These are phyloP conservation scores for Rauvolfia tetraphylla DNA, from an alignment of 257 asterid species.

Conservation along the genomic window DNA sequence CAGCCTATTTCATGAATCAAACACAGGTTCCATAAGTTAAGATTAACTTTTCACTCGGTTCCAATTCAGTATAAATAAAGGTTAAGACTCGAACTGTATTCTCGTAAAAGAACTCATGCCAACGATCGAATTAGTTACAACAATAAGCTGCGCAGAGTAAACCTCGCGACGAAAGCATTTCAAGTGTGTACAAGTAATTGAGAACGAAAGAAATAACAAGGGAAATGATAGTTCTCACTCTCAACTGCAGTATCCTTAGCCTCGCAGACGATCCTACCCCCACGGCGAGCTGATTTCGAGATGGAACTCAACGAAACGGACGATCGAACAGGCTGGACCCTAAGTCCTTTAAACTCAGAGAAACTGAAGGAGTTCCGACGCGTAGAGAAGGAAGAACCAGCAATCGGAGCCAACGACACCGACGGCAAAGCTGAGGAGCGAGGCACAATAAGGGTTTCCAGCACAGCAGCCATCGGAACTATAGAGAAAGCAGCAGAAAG, in stretches of 20 bases:
- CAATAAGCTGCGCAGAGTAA: not conserved
- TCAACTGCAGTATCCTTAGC: constrained; percentile 65
- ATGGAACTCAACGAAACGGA: constrained; percentile 35
- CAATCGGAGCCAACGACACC: constrained; percentile 41
- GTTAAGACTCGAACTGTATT: not conserved
- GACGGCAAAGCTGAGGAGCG: constrained; percentile 60
- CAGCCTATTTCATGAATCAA: not conserved
- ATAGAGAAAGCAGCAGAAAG: constrained; percentile 12
- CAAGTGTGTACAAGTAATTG: not conserved
- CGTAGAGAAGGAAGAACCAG: constrained; percentile 31
- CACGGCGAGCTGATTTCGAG: constrained; percentile 38
- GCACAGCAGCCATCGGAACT: constrained; percentile 51
- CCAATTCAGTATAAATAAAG: too few relatives aligned
- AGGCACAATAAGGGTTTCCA: constrained; percentile 65
- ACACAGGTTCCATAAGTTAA: not conserved
- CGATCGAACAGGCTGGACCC: constrained; percentile 44
- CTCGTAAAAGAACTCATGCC: not conserved
- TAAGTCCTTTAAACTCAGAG: constrained; percentile 57
- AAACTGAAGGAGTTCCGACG: constrained; percentile 46
- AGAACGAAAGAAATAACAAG: not conserved
- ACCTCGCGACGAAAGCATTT: not conserved
- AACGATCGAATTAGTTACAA: too few relatives aligned
- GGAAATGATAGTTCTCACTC: constrained; percentile 35
- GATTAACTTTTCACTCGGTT: not conserved
- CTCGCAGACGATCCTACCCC: constrained; percentile 65